Conservation (phyloP, 257 asterid genomes). For the Paraleonurus japonicus region DNA sequence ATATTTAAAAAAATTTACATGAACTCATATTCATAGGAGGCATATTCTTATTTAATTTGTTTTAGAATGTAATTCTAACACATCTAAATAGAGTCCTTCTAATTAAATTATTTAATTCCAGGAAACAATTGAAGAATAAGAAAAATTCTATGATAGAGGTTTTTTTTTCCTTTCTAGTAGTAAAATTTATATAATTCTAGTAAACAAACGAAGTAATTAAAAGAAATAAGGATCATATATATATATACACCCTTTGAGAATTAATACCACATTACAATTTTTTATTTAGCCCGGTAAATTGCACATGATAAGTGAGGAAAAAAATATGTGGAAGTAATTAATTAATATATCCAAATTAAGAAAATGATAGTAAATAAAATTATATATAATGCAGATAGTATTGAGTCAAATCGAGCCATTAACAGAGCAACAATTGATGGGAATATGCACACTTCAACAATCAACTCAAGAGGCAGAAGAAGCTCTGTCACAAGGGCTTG, state of each 20-base stretch:
- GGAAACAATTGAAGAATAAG: neutral
- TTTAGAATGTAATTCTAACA: neutral
- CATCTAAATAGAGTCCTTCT: neutral
- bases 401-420: conserved; percentile 65
- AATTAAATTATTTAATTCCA: neutral
- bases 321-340: no score
- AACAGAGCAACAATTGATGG: conserved; percentile 62
- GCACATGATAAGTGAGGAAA: no score
- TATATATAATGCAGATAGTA: conserved; percentile 43
- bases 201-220: neutral
- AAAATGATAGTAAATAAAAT: no score
- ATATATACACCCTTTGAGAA: neutral
- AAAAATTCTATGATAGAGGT: neutral
- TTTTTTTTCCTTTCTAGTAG: no score
- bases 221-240: neutral
- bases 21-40: no score
- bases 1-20: no score
- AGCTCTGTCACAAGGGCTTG: conserved; percentile 69
- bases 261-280: no score
- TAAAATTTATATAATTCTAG: no score
- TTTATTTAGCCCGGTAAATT: no score
- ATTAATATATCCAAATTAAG: no score
- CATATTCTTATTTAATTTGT: no score
- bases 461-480: conserved; percentile 77
- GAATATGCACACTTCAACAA: conserved; percentile 70